Conservation (phyloP, 192 early-diverging fungal species). For the Funneliformis mosseae region DNA sequence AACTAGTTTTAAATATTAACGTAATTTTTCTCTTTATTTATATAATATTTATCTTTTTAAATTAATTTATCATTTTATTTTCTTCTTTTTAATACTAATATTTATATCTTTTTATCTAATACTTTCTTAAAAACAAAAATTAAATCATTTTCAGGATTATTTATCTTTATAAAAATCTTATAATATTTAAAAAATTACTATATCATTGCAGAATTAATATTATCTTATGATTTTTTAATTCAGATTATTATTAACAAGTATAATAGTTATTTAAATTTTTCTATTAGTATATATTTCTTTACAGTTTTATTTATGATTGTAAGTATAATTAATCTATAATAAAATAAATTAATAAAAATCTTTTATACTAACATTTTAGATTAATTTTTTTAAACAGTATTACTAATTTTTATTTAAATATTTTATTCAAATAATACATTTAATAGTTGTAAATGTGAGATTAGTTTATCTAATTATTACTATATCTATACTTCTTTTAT, state of each 20-base stretch:
- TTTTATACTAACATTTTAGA: not conserved
- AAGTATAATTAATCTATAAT: not conserved
- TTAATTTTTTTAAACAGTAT: no score
- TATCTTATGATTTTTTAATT: not conserved
- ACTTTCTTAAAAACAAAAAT: not conserved
- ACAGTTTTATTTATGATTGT: not conserved
- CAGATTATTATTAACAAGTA: not conserved
- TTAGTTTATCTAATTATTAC: not conserved
- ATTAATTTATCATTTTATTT: not conserved
- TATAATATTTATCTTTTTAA: not conserved
- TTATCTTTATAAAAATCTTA: not conserved
- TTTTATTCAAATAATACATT: not conserved
- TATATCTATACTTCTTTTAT: constrained; percentile 2
- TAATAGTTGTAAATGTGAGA: not conserved
- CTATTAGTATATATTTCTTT: not conserved
- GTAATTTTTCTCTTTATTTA: not conserved
- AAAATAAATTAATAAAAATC: not conserved
- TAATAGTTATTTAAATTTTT: not conserved
- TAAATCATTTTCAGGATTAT: not conserved
- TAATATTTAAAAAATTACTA: not conserved
- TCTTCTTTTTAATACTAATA: not conserved
- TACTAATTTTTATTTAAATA: constrained; percentile 13
- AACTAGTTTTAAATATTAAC: not conserved
- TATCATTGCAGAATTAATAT: not conserved
- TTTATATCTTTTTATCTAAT: not conserved